These are phyloP conservation scores for Dothideomycetes sp. DNA, from an alignment of 2,329 filamentous ascomycete genomes.

Conservation along the genomic window DNA sequence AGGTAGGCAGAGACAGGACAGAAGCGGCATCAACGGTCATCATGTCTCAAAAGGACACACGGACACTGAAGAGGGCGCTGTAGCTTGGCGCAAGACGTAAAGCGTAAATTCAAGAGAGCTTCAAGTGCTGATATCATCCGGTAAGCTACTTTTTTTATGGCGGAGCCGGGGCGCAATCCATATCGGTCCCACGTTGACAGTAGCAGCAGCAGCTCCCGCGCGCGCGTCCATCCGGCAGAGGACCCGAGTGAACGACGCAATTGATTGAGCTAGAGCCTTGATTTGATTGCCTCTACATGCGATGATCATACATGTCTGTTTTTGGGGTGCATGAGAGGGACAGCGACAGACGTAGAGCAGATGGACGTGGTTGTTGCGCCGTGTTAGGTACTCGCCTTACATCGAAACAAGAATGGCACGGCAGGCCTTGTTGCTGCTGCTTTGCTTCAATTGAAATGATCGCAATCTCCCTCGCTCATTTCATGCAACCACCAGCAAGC, in stretches of 20 bases:
- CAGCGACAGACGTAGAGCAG: too few relatives aligned
- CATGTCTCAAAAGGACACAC: constrained; percentile 11
- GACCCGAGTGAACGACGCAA: constrained; percentile 3
- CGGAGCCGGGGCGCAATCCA: constrained; percentile 2
- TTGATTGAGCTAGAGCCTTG: constrained; percentile 8
- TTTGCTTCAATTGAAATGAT: constrained; percentile 9
- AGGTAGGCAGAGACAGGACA: constrained; percentile 7
- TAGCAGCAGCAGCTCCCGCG: constrained; percentile 10
- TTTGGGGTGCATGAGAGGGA: constrained; percentile 12
- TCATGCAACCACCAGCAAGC: constrained; percentile 13
- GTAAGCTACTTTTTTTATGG: neutral
- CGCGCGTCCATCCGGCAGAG: constrained; percentile 5
- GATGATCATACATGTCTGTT: constrained; percentile 8
- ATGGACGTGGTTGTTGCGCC: too few relatives aligned
- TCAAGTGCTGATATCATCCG: constrained; percentile 10
- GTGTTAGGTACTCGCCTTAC: constrained; percentile 2
- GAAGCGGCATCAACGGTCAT: constrained; percentile 9
- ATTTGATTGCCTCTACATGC: constrained; percentile 3
- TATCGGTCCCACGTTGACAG: constrained; percentile 11
- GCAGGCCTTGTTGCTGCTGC: constrained; percentile 6
- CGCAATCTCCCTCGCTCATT: constrained; percentile 14
- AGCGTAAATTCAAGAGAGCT: neutral
- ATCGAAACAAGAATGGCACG: constrained; percentile 8
- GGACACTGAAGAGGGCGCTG: constrained; percentile 11
- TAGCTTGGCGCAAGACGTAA: constrained; percentile 5